These are phyloP conservation scores for Penicilliopsis zonata DNA, from an alignment of 495 filamentous ascomycete species.

Conservation along the genomic window DNA sequence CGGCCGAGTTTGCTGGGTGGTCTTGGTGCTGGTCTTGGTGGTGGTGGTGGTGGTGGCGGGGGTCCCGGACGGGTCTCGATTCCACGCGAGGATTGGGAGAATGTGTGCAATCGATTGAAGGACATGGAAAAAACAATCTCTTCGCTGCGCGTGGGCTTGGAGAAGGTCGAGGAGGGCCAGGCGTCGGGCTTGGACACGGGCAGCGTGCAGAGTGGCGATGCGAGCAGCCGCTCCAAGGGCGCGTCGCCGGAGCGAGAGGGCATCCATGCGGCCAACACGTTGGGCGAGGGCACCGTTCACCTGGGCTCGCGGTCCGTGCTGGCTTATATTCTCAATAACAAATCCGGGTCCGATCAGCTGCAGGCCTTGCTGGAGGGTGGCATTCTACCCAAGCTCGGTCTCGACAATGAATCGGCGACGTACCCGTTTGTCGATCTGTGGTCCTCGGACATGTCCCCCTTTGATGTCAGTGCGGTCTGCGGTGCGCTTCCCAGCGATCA, in stretches of 20 bases:
- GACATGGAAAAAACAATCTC: conserved; percentile 34
- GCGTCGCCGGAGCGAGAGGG: conserved; percentile 37
- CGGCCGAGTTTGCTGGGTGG: conserved; percentile 9
- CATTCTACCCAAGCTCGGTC: conserved; percentile 67
- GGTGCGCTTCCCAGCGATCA: conserved; percentile 54
- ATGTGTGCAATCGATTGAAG: conserved; percentile 26
- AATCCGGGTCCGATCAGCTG: conserved; percentile 52
- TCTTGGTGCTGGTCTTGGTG: conserved; percentile 5
- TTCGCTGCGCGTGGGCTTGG: conserved; percentile 26
- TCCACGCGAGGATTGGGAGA: conserved; percentile 36
- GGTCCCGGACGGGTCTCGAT: conserved; percentile 20
- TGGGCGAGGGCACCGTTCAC: conserved; percentile 44
- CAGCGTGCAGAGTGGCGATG: conserved; percentile 52
- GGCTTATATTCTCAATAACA: conserved; percentile 48
- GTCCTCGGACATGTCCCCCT: conserved; percentile 54
- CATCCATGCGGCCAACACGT: conserved; percentile 40
- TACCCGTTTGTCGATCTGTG: conserved; percentile 64
- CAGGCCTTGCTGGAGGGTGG: conserved; percentile 58
- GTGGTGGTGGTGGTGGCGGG: conserved; percentile 7
- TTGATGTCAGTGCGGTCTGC: conserved; percentile 56
- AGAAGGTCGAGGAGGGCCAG: conserved; percentile 23
- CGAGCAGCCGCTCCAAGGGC: conserved; percentile 24
- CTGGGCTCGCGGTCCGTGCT: conserved; percentile 46
- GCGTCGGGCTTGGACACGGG: conserved; percentile 18
- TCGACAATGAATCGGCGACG: conserved; percentile 70